Conservation (phyloP, 805 yeast genomes). For the Phaffomyces antillensis region DNA sequence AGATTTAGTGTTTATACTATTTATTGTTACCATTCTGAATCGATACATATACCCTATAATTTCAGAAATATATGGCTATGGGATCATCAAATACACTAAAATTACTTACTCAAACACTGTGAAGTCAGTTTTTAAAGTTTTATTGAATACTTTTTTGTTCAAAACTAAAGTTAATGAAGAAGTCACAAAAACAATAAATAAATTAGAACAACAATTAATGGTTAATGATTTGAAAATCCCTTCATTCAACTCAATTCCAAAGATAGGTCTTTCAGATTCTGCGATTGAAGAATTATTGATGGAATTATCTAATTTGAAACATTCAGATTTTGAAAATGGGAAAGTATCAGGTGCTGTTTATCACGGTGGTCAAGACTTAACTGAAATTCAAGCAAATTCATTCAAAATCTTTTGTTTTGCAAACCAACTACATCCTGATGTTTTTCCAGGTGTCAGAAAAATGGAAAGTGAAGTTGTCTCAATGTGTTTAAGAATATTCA, state of each 20-base stretch:
- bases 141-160: constrained; percentile 46
- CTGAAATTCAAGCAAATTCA: constrained; percentile 68
- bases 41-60: too few relatives aligned
- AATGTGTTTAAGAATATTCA: constrained; percentile 75
- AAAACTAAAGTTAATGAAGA: constrained; percentile 54
- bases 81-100: too few relatives aligned
- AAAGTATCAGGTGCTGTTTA: constrained; percentile 92
- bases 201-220: constrained; percentile 53
- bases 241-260: constrained; percentile 46
- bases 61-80: too few relatives aligned
- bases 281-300: constrained; percentile 47
- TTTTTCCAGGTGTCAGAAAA: constrained; percentile 91
- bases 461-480: constrained; percentile 95
- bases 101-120: too few relatives aligned
- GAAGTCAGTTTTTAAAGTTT: constrained; percentile 18
- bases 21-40: too few relatives aligned
- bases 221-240: constrained; percentile 40
- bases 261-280: constrained; percentile 43
- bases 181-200: constrained; percentile 37
- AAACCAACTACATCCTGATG: constrained; percentile 95
- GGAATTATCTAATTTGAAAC: constrained; percentile 42
- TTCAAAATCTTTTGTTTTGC: constrained; percentile 76
- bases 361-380: constrained; percentile 83
- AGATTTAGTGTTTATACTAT: too few relatives aligned
- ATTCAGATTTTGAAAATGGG: constrained; percentile 79